phyloP scores from a whole-genome alignment of 768 basidiomycete genomes.

The Calocera cornea region DNA sequence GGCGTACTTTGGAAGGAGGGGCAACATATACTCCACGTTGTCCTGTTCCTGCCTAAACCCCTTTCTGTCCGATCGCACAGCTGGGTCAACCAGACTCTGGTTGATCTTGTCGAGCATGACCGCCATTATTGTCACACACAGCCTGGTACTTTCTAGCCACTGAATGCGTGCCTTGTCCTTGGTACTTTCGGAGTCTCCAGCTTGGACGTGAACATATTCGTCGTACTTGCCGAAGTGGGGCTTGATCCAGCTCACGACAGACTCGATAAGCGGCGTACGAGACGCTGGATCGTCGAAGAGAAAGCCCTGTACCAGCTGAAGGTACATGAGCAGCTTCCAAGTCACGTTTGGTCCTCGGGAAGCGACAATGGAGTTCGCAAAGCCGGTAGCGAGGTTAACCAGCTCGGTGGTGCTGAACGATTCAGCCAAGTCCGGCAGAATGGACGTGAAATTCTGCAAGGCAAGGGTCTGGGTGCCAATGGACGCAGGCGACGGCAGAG shows the following conservation, averaged over 20 bases:
- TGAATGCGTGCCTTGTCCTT: conserved; percentile 63
- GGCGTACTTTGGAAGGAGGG: conserved; percentile 68
- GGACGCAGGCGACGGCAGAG: conserved; percentile 56
- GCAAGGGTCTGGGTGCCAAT: conserved; percentile 94
- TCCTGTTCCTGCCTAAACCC: conserved; percentile 71
- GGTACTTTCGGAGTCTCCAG: conserved; percentile 48
- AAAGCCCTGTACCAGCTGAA: conserved; percentile 80
- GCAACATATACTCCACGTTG: conserved; percentile 74
- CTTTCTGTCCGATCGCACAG: conserved; percentile 44
- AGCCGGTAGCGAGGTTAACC: conserved; percentile 72
- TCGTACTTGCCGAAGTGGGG: conserved; percentile 89
- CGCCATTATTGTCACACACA: conserved; percentile 78
- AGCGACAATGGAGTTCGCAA: conserved; percentile 67
- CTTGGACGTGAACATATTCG: conserved; percentile 50
- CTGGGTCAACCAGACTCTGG: conserved; percentile 57
- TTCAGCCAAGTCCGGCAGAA: conserved; percentile 73
- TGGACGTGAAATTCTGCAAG: conserved; percentile 82
- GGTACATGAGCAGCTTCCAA: conserved; percentile 87
- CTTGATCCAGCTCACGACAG: conserved; percentile 86
- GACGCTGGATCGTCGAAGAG: conserved; percentile 73
- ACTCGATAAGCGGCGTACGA: conserved; percentile 67
- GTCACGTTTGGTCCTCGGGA: conserved; percentile 78
- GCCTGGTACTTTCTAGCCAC: conserved; percentile 83
- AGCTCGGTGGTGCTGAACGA: conserved; percentile 73
- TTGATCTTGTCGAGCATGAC: conserved; percentile 85